Percentiles rank a stretch among this genome's conserved stretches.
These are phyloP conservation scores for Brassica juncea DNA, from an alignment of 345 rosid genomes.

Conservation along the genomic window DNA sequence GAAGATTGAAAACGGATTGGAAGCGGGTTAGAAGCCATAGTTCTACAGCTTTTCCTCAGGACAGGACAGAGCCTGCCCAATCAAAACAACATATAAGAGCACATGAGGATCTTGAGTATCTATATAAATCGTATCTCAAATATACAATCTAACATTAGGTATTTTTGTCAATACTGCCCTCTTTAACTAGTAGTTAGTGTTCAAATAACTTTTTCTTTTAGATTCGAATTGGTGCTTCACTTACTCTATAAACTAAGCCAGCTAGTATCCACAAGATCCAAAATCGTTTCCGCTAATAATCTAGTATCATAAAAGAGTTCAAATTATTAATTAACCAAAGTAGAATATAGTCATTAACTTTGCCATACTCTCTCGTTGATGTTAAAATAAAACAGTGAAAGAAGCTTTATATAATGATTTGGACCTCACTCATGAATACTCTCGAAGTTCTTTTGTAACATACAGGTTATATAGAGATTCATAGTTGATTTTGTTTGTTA, in stretches of 20 bases:
- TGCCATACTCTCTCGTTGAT: constrained; percentile 10
- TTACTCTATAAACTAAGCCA: background rate
- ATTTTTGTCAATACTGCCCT: background rate
- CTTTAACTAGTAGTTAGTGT: constrained; percentile 20
- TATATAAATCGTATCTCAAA: constrained; percentile 6
- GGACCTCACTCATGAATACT: constrained; percentile 17
- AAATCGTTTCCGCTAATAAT: background rate
- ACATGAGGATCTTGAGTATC: background rate
- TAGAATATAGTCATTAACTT: background rate
- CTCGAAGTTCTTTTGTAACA: background rate
- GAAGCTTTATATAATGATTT: constrained; percentile 10
- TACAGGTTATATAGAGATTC: background rate
- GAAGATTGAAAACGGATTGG: background rate
- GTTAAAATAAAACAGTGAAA: background rate
- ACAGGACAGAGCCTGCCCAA: background rate
- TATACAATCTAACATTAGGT: constrained; percentile 21
- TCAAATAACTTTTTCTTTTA: constrained; percentile 18
- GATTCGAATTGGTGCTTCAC: constrained; percentile 15
- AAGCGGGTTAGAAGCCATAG: background rate
- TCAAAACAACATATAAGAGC: background rate
- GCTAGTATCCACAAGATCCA: constrained; percentile 15
- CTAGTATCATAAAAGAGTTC: background rate
- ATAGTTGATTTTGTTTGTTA: background rate
- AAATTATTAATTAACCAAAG: constrained; percentile 3
- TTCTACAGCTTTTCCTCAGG: background rate